Base-by-base conservation (phyloP, 345 rosid genomes). In the Salix viminalis region DNA sequence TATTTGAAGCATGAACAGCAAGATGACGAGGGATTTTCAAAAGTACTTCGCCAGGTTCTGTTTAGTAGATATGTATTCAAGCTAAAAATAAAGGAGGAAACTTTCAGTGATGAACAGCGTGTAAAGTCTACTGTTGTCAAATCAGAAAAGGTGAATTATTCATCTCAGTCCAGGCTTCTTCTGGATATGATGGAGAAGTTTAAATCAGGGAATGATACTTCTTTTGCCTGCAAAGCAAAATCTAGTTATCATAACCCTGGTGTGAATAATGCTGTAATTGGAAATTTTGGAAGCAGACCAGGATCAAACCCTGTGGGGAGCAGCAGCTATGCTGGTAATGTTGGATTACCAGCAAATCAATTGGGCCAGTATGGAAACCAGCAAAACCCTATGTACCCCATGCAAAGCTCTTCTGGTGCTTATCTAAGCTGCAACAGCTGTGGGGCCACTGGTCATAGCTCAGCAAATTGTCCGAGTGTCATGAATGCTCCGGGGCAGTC, bases 41-140 rank as follows among this genome's bases (percentile, higher is more conserved):
- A 85, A 65, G 79, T 93, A n/a, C 77, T 92, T 41, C 94, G 91
- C 23, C 88, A 73, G 74, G 91, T 86, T 70, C 69, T 91, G 79
- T 96, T 93, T 77, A 85, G 81, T 41, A 91, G 87, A 81, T 92
- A 85, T 79, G 60, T 77, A 10, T 88, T 96, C 79, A 96, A 96
- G 92, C 83, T 96, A 84, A 96, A 93, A 84, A 86, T 96, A 36
- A 93, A 93, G 85, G 99, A 96, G 81, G 98, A 96, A 82, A 90
- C 87, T 1, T 92, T 83, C 73, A 89, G 91, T 50, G 97, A 96
- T 69, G 99, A 96, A 79, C 92, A 88, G 83, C 94, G 98, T 7
- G 91, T 96, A 76, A 96, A 91, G 83, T 90, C 92, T 48, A 91
- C 91, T 7, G 89, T 91, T 64, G 87, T 91, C 76, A 95, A 86